Conservation (phyloP, 495 filamentous ascomycete species). For the Collariella sp. region DNA sequence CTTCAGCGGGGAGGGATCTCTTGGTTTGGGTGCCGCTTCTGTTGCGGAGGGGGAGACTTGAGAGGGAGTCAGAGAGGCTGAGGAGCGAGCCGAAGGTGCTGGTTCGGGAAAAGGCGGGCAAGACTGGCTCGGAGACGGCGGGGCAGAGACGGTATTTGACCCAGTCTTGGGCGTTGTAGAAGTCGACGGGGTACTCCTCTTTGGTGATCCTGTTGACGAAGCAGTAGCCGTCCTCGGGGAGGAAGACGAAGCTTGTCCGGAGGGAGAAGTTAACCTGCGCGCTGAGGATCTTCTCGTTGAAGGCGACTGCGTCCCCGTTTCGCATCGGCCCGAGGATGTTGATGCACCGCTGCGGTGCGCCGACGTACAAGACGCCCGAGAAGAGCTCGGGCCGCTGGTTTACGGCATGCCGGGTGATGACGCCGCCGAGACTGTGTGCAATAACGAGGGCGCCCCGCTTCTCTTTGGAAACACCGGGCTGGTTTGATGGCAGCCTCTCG, state of each 20-base stretch:
- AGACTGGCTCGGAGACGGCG: constrained; percentile 53
- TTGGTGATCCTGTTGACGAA: constrained; percentile 78
- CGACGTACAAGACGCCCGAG: constrained; percentile 77
- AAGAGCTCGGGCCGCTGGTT: constrained; percentile 85
- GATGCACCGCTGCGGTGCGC: constrained; percentile 74
- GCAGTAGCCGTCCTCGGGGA: constrained; percentile 82
- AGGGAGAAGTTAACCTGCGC: constrained; percentile 93
- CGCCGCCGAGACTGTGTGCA: constrained; percentile 80
- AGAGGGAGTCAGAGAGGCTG: constrained; percentile 30
- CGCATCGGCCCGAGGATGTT: constrained; percentile 86
- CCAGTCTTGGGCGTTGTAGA: constrained; percentile 76
- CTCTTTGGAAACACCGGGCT: constrained; percentile 35
- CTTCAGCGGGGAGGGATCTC: constrained; percentile 13
- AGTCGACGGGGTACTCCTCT: constrained; percentile 75
- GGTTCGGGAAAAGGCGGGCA: constrained; percentile 39
- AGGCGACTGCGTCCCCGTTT: constrained; percentile 81
- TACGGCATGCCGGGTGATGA: constrained; percentile 83
- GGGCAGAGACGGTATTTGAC: constrained; percentile 70
- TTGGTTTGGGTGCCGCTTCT: constrained; percentile 23
- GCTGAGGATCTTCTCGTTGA: constrained; percentile 84
- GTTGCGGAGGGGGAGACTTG: constrained; percentile 24
- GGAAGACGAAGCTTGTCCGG: constrained; percentile 72
- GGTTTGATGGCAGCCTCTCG: constrained; percentile 66
- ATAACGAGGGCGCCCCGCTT: constrained; percentile 70
- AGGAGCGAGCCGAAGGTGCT: constrained; percentile 33